These are phyloP conservation scores for Geotrichum siamense DNA, from an alignment of 1,139 yeast genomes.

Conservation along the genomic window DNA sequence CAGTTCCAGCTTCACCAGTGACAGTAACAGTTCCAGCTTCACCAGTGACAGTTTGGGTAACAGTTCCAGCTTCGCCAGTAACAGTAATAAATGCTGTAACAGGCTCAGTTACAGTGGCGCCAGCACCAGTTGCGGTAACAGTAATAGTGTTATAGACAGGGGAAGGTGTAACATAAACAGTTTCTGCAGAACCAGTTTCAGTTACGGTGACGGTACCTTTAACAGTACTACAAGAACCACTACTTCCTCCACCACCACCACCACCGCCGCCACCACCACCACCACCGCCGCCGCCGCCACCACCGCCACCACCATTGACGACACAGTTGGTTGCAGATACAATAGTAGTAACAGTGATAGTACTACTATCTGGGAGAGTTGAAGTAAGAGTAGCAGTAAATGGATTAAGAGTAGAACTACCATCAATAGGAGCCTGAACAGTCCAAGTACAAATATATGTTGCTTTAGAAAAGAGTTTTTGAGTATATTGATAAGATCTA, in stretches of 20 bases:
- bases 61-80: conserved; percentile 12
- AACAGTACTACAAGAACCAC: not conserved
- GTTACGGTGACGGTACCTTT: conserved; percentile 6
- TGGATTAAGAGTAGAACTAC: conserved; percentile 24
- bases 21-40: conserved; percentile 13
- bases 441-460: conserved; percentile 26
- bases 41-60: conserved; percentile 1
- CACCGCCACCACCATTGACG: not conserved
- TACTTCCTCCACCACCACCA: not conserved
- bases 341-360: conserved; percentile 12
- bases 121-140: conserved; percentile 11
- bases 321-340: conserved; percentile 13
- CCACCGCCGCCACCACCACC: conserved; percentile 1
- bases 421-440: conserved; percentile 26
- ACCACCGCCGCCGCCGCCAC: conserved; percentile 1
- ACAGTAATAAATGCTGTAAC: conserved; percentile 5
- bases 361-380: conserved; percentile 22
- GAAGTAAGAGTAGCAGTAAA: conserved; percentile 28
- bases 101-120: conserved; percentile 10
- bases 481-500: conserved; percentile 22
- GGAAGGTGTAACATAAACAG: conserved; percentile 7
- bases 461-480: conserved; percentile 20
- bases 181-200: conserved; percentile 4
- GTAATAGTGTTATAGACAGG: conserved; percentile 9
- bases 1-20: conserved; percentile 13